These are phyloP conservation scores for Bolboschoenoplectus hybrid DNA, from an alignment of 202 grass and related monocot species.

Conservation along the genomic window DNA sequence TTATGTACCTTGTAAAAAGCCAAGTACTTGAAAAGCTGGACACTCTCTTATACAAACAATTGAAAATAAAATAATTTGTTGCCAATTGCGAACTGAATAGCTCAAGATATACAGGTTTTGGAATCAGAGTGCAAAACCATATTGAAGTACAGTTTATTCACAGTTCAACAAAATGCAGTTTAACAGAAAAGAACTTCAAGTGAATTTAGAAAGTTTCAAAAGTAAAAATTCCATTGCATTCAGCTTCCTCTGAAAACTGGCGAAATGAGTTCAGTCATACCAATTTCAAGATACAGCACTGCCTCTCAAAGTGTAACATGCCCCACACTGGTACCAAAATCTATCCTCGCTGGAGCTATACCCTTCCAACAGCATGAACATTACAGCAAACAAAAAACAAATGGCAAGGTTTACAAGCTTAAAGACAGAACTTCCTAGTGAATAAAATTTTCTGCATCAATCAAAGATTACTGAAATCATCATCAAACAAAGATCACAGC, in stretches of 20 bases:
- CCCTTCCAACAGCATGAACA: conserved; percentile 15
- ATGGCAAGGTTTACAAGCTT: conserved; percentile 14
- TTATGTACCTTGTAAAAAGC: not conserved
- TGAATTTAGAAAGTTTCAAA: not conserved
- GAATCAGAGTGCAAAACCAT: not conserved
- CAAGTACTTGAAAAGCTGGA: not conserved
- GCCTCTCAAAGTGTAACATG: conserved; percentile 5
- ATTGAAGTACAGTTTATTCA: not conserved
- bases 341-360: conserved; percentile 9
- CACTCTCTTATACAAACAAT: not conserved
- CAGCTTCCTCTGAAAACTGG: not conserved
- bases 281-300: conserved; percentile 2
- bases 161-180: not conserved
- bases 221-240: not conserved
- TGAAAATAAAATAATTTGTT: not conserved
- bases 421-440: conserved; percentile 9
- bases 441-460: conserved; percentile 14
- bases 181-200: not conserved
- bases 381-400: not conserved
- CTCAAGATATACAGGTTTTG: not conserved
- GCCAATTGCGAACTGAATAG: not conserved
- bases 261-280: conserved; percentile 12
- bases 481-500: conserved; percentile 11
- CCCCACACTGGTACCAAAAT: conserved; percentile 7
- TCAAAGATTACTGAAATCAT: conserved; percentile 35